Conservation (phyloP, 306 rosid species). For the Cyclanthera cordifolia region DNA sequence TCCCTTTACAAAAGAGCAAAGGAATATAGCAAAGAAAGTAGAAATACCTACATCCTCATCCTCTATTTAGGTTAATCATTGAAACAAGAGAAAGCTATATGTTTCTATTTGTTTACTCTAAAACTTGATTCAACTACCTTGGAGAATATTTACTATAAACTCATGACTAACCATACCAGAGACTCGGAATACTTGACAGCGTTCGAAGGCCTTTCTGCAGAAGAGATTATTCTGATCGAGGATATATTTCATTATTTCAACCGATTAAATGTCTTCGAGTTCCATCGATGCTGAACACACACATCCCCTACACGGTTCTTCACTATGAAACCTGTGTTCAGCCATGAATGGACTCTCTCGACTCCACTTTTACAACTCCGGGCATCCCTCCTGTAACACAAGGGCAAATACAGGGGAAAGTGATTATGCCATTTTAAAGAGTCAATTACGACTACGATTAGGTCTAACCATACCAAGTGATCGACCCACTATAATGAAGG, state of each 20-base stretch:
- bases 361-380: slow-evolving; percentile 44
- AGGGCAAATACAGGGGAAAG: slow-evolving; percentile 99
- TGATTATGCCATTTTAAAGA: slow-evolving; percentile 97
- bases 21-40: too few species aligned
- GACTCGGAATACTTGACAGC: slow-evolving; percentile 35
- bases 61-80: too few species aligned
- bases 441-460: slow-evolving; percentile 88
- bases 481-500: slow-evolving; percentile 42
- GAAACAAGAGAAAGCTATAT: background rate
- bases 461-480: slow-evolving; percentile 71
- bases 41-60: too few species aligned
- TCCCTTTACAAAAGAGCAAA: background rate
- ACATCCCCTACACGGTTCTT: slow-evolving; percentile 31
- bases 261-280: slow-evolving; percentile 33
- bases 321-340: slow-evolving; percentile 48
- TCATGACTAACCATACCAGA: slow-evolving; percentile 33
- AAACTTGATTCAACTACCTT: slow-evolving; percentile 19
- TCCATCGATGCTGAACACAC: slow-evolving; percentile 48
- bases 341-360: slow-evolving; percentile 83
- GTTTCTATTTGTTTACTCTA: background rate
- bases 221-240: slow-evolving; percentile 17
- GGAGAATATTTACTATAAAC: slow-evolving; percentile 18
- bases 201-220: slow-evolving; percentile 34
- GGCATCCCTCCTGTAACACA: slow-evolving; percentile 99
- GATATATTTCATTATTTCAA: slow-evolving; percentile 24